phyloP scores from a whole-genome alignment of 2,329 filamentous ascomycete species.

The Botrytis fabae region DNA sequence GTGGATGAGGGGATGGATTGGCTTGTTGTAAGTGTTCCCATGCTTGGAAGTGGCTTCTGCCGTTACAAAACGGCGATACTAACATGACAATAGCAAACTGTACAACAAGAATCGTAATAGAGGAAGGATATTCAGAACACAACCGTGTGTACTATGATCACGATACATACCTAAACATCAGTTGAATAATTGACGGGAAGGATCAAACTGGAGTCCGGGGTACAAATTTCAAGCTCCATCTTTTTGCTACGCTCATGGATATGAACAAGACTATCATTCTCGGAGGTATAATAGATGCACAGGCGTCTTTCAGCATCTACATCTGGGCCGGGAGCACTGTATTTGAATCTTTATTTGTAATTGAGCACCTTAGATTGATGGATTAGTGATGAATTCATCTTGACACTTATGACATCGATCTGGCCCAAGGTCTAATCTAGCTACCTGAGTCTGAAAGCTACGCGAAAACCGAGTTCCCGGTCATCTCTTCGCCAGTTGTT shows the following conservation, averaged over 20 bases:
- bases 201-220: conserved; percentile 5
- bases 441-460: neutral
- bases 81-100: conserved; percentile 40
- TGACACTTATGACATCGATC: neutral
- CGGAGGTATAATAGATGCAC: neutral
- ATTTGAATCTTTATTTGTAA: conserved; percentile 13
- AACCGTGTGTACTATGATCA: conserved; percentile 31
- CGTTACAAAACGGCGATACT: neutral
- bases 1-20: conserved; percentile 99
- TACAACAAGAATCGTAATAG: conserved; percentile 37
- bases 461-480: neutral
- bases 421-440: neutral
- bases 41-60: neutral
- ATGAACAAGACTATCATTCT: conserved; percentile 2
- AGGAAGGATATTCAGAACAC: conserved; percentile 13
- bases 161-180: conserved; percentile 13
- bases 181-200: conserved; percentile 15
- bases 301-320: neutral
- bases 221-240: neutral
- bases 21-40: conserved; percentile 59
- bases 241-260: neutral
- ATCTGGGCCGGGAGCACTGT: neutral
- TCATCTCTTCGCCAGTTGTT: neutral
- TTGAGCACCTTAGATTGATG: conserved; percentile 13
- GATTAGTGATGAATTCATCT: conserved; percentile 1